Evolutionary conservation across 106 monocot species (phyloP).

Genomic region (Dendrobium catenatum): DNA sequence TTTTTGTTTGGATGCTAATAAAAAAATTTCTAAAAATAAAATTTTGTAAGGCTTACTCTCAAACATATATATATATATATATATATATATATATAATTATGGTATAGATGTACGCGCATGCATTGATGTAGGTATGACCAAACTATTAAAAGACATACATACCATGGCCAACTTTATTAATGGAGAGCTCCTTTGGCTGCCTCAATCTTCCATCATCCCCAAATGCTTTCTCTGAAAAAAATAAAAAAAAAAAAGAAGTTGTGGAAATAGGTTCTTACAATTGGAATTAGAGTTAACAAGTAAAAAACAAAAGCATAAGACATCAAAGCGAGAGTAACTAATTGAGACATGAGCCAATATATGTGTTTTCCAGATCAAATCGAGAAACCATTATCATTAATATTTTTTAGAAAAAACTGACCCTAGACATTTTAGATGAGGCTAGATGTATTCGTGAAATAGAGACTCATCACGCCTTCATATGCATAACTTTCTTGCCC

Average conservation of each 20-base stretch:
- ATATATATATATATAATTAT: background rate
- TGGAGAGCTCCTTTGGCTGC: conserved; percentile 88
- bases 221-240: conserved; percentile 81
- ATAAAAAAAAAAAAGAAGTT: background rate
- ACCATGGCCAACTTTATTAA: conserved; percentile 99
- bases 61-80: background rate
- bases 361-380: too few relatives aligned
- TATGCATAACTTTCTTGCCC: background rate
- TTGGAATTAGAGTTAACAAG: too few relatives aligned
- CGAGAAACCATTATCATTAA: background rate
- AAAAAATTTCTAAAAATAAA: background rate
- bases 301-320: too few relatives aligned
- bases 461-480: background rate
- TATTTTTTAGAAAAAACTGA: background rate
- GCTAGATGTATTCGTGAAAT: background rate
- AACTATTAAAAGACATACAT: conserved; percentile 4
- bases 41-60: background rate
- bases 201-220: conserved; percentile 81
- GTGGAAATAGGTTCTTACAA: background rate
- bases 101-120: background rate
- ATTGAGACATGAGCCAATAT: too few relatives aligned
- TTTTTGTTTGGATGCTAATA: background rate
- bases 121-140: background rate
- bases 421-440: background rate
- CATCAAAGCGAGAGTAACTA: too few relatives aligned